phyloP scores from a whole-genome alignment of 2,329 filamentous ascomycete species.

The Cordyceps farinosa region DNA sequence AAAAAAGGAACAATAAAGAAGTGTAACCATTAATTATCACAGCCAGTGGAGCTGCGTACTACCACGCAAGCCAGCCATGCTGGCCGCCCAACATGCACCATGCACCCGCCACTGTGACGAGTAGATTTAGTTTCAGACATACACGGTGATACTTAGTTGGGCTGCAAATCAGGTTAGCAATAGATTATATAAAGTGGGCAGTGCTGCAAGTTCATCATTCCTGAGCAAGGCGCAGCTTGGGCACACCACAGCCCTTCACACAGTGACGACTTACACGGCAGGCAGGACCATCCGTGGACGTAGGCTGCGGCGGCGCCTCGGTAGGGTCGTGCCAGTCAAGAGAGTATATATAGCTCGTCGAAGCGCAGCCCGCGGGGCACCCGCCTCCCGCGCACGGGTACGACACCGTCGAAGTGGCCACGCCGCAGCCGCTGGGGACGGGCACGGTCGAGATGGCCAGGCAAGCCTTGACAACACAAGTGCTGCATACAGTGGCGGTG shows the following conservation, averaged over 20 bases:
- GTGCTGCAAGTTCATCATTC: too few species aligned
- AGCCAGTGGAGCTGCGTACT: neutral
- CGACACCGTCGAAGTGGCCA: conserved; percentile 27
- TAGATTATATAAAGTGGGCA: too few species aligned
- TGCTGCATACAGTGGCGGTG: conserved; percentile 31
- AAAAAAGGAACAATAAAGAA: too few species aligned
- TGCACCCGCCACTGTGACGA: neutral
- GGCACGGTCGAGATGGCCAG: conserved; percentile 31
- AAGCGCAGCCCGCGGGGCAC: conserved; percentile 25
- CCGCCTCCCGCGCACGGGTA: conserved; percentile 24
- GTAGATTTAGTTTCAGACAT: neutral
- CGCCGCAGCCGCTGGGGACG: conserved; percentile 29
- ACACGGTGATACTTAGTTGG: neutral
- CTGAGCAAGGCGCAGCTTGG: too few species aligned
- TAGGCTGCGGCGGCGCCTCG: conserved; percentile 10
- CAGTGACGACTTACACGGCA: conserved; percentile 4
- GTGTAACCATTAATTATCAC: neutral
- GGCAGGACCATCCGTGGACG: conserved; percentile 7
- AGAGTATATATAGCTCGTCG: conserved; percentile 24
- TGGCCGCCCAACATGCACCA: neutral
- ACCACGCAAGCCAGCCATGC: neutral
- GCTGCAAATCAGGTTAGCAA: neutral
- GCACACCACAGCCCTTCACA: too few species aligned
- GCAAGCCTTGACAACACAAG: conserved; percentile 31
- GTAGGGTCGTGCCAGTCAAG: conserved; percentile 9